Base-by-base conservation (phyloP, 2,329 filamentous ascomycete genomes). In the Aspergillus latus region DNA sequence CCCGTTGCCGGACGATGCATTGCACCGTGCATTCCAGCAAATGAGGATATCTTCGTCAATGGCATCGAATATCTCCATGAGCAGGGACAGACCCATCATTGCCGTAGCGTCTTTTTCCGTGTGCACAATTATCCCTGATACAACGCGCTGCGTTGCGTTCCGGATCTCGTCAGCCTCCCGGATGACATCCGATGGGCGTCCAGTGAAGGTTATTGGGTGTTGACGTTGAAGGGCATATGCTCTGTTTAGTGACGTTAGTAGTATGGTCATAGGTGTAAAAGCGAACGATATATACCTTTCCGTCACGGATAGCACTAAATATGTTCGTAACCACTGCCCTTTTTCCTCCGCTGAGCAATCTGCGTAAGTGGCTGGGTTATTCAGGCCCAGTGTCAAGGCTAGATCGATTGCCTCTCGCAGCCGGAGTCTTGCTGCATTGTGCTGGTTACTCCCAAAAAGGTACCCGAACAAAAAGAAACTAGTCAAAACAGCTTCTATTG, bases 401-500 rank as follows among this genome's bases (percentile, higher is more conserved):
- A 77, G 70, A 49, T 78, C 75, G 5, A 73, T 58, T 5, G 88
- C 88, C 72, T 93, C 89, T 26, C 89, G 84, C 15, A 93, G 76
- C 67, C 90, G 84, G 66, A 86, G 90, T 88, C 89, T 92, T 1
- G 88, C 89, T 66, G 86, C 86, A 63, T 90, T 87, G 70, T 91
- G 88, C 70, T 88, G 80, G 59, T 90, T 88, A 49, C 89, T 79
- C 15, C 83, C 85, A 65, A 88, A 88, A 67, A 88, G 82, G 66
- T 85, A 88, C 32, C 83, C 87, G 64, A 89, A 92, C 26, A 92
- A 72, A 72, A 92, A 91, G 72, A 89, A 91, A 63, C 87, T 90
- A 16, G 88, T 90, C 57, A 86, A 84, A 16, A 77, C 70, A 0
- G 74, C 71, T 47, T 72, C 70, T 13, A 77, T 66, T 1, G 74